phyloP scores from a whole-genome alignment of 208 protist species.

The Acanthamoeba healyi region DNA sequence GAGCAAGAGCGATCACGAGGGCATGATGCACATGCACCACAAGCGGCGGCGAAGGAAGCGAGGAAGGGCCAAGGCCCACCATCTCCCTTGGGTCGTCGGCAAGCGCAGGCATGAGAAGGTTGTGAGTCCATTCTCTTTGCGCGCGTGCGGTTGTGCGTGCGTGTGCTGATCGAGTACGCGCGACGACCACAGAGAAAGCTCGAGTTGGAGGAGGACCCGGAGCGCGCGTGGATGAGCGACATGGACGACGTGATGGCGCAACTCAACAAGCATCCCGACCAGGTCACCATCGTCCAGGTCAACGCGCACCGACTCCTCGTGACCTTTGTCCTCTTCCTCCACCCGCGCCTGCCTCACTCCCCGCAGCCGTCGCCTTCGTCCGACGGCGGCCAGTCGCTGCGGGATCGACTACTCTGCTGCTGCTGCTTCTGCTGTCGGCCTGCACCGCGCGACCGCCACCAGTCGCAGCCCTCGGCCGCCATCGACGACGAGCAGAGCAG shows the following conservation, averaged over 20 bases:
- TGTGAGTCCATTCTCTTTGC: neutral
- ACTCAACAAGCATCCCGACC: conserved; percentile 7
- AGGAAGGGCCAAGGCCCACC: neutral
- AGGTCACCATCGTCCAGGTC: conserved; percentile 22
- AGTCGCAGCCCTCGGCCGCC: no score
- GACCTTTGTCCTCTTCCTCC: conserved; percentile 7
- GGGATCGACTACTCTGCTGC: neutral
- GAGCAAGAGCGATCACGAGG: conserved; percentile 36
- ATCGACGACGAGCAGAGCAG: neutral
- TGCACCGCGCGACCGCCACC: no score
- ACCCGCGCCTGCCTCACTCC: neutral
- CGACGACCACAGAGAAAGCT: neutral
- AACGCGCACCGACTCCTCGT: neutral
- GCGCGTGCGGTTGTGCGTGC: neutral
- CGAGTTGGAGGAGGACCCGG: conserved; percentile 1
- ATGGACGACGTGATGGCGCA: conserved; percentile 11
- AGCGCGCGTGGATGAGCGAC: conserved; percentile 37
- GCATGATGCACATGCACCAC: neutral
- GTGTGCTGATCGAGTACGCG: neutral
- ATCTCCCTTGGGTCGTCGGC: neutral
- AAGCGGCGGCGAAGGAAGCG: neutral
- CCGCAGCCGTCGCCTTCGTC: neutral
- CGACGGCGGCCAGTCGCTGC: neutral
- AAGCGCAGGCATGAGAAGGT: neutral
- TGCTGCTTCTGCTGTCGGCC: neutral